Evolutionary conservation across 495 filamentous ascomycete species (phyloP), one percentile per base, ranked within the genome.

Genomic region (Ramalina intermedia): DNA sequence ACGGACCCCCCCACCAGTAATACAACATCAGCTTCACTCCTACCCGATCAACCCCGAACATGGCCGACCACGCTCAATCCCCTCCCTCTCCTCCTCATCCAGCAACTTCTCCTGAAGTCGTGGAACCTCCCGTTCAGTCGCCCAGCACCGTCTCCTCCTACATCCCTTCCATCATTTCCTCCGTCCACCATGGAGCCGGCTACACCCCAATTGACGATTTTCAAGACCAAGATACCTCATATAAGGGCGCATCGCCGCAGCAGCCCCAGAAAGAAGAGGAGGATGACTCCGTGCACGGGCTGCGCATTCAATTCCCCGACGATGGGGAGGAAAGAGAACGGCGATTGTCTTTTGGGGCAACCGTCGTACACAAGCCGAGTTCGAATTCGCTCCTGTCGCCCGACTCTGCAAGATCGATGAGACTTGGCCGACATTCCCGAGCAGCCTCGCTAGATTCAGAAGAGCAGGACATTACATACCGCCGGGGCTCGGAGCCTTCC

Each of bases 141-240:
- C 35, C 50, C 50, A 47, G 43, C 26, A 49, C 54, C 47, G 41
- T 40, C 23, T 38, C 54, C 20, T 53, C 54, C 24, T 43, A 53
- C 18, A 41, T 55, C 33, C 27, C 46, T 16, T 49, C 54, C 37
- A 46, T 50, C 26, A n/a, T 40, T 9, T 49, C 54, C 6, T 38
- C 46, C 14, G 35, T 48, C 14, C 21, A 36, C 9, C 46, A 49
- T 29, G 45, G 50, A 24, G 38, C 36, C 13, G 47, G 46, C 17
- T 49, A 56, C 43, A 40, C 16, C 0, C 50, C 46, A 18, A 33
- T 49, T 3, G 21, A 7, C 36, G 49, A 50, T 3, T 20, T 26
- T 5, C 14, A 13, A n/a, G 54, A 53, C 2, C 33, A 50, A 39
- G 50, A 56, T 35, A 41, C 49, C 9, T 43, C 54, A 12, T 51